phyloP scores from a whole-genome alignment of 345 rosid genomes.

The Passiflora organensis region DNA sequence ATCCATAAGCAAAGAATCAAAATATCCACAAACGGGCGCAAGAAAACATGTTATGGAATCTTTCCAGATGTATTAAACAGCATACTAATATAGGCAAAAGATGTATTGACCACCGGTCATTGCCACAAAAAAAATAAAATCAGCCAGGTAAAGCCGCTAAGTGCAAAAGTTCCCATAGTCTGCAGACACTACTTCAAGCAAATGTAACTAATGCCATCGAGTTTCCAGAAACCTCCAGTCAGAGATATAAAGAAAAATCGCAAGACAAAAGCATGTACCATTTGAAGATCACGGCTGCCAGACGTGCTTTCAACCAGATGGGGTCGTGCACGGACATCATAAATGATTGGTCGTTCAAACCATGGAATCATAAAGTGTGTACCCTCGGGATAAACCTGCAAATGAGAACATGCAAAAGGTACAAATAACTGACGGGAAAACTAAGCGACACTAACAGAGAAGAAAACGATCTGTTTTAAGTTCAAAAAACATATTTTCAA shows the following conservation, averaged over 20 bases:
- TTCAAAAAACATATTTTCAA: not conserved
- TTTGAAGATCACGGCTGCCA: constrained; percentile 96
- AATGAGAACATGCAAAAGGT: not conserved
- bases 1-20: too few species aligned
- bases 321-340: constrained; percentile 93
- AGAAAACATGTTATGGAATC: too few species aligned
- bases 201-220: not conserved
- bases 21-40: too few species aligned
- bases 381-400: constrained; percentile 91
- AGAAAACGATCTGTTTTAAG: too few species aligned
- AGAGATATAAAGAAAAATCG: too few species aligned
- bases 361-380: constrained; percentile 88
- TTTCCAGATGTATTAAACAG: not conserved
- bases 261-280: constrained; percentile 36
- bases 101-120: not conserved
- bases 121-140: not conserved
- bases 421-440: not conserved
- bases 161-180: not conserved
- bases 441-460: too few species aligned
- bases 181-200: not conserved
- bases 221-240: not conserved
- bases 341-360: constrained; percentile 88
- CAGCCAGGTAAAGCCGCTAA: too few species aligned
- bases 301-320: constrained; percentile 83
- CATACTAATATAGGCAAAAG: not conserved